Evolutionary conservation across 805 yeast genomes (phyloP).

Genomic region (Candida maesae): DNA sequence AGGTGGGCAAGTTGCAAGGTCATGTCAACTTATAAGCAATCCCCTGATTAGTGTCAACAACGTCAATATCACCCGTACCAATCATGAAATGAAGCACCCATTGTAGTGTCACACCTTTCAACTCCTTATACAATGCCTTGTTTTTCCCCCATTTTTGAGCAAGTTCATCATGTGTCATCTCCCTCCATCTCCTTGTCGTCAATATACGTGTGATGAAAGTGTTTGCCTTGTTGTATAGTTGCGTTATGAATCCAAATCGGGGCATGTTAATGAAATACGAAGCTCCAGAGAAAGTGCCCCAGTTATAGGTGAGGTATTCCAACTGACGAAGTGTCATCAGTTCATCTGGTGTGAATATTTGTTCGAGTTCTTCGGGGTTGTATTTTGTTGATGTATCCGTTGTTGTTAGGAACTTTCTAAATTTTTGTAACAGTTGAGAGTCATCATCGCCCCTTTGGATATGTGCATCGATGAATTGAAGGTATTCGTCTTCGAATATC

Average conservation of each 20-base stretch:
- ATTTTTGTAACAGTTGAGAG: not conserved
- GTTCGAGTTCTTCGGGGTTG: conserved; percentile 1
- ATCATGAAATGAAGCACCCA: conserved; percentile 50
- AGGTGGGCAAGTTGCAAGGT: no score
- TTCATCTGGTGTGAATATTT: conserved; percentile 18
- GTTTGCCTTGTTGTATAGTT: conserved; percentile 41
- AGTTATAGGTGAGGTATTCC: conserved; percentile 44
- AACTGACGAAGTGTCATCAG: conserved; percentile 33
- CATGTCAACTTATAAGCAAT: conserved; percentile 8
- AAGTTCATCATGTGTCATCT: conserved; percentile 40
- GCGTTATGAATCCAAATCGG: conserved; percentile 45
- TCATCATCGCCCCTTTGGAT: not conserved
- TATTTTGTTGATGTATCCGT: not conserved
- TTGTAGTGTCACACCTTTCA: conserved; percentile 45
- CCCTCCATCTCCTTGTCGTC: conserved; percentile 36
- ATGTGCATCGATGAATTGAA: conserved; percentile 3
- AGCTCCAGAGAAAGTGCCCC: no score
- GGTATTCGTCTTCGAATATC: conserved; percentile 27
- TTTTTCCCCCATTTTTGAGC: conserved; percentile 44
- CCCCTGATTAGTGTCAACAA: conserved; percentile 50
- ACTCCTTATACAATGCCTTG: conserved; percentile 41
- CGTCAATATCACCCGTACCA: conserved; percentile 51
- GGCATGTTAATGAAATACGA: conserved; percentile 48
- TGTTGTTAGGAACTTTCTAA: conserved; percentile 1
- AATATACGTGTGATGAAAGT: conserved; percentile 40